Base-by-base conservation (phyloP, 306 rosid genomes). In the Vigna radiata region DNA sequence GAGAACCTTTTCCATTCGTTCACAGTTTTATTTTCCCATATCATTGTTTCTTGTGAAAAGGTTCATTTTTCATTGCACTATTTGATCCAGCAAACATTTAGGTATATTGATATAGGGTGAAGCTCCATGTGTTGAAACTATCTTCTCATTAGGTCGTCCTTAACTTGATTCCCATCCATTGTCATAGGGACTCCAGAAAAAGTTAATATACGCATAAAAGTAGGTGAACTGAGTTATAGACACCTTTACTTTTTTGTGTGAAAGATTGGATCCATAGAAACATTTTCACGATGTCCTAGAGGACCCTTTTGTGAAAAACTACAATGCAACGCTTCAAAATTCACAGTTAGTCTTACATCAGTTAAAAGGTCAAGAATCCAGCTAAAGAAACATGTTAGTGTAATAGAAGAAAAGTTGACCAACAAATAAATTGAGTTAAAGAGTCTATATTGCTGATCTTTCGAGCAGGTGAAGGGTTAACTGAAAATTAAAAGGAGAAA, bases 121-220 rank as follows among this genome's bases (percentile, higher is more conserved):
- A 13, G 61, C 21, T 48, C 6, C 47, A 52, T 49, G 46, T n/a
- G 14, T 61, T 79, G 46, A 63, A 78, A 48, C 60, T 73, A 18
- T 70, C 70, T 8, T 61, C 31, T 56, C 69, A 78, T 55, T 48
- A 13, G 5, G 23, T 44, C 43, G 47, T 21, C 63, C 18, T 9
- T 19, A 6, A 60, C 31, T 37, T 62, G 39, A 61, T 70, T 60
- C 49, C 37, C 52, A 21, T 12, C 31, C 17, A 67, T 25, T 18
- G 64, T 68, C 48, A 68, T 44, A 29, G 69, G 68, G 15, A 36
- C 47, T 16, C 14, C 49, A 71, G 6, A 10, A 54, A 54, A 58
- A 71, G 37, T 6, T 37, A 72, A 18, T 13, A 46, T 19, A 19
- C 23, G 15, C 61, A 36, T 16, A 72, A 52, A 72, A 19, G 23